Evolutionary conservation across 352 stramenopile species (phyloP), one percentile per base, ranked within the genome.

Genomic region (Globisporangium rhizosaccharum): DNA sequence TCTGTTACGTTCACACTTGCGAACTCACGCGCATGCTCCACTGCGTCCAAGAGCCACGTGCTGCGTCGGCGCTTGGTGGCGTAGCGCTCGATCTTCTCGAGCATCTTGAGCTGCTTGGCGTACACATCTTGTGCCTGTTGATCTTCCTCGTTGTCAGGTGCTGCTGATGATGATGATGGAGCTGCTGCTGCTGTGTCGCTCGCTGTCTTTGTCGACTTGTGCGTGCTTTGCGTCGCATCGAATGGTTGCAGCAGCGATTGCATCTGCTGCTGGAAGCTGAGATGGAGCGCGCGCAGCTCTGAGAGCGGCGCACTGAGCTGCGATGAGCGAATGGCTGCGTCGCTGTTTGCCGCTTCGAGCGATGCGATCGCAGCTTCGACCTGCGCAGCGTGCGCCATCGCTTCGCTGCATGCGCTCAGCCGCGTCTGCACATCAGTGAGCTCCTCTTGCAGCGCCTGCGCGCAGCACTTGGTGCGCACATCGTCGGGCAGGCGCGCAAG

Each of bases 201-300:
- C 33, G 33, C 10, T 12, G 25, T 20, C 25, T 12, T 6, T 28
- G 28, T 47, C 15, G 4, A 23, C 15, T 20, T 47, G 41, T 47
- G 41, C 41, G 41, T 14, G 14, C 14, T 18, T 7, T 47, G 15
- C 41, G 17, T 15, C 17, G 49, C 30, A 4, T 33, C 28, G 11
- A 64, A 71, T 11, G 49, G 39, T 50, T 45, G 49, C 59, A 47
- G 41, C 57, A 56, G 65, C 41, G 23, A 11, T 49, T 18, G 37
- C 30, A 70, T 28, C 26, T 51, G n/a, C 2, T 12, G 1, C 54
- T 70, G 53, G 55, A 76, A 59, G 36, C 53, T 50, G 6, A 17
- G 7, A 2, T 71, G 62, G 0, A 87, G 62, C 37, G 53, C 53
- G 52, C 71, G 63, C 63, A 90, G 62, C 36, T 75, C 60, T 0